phyloP scores from a whole-genome alignment of 2,329 filamentous ascomycete species.

The Fusarium metavorans region DNA sequence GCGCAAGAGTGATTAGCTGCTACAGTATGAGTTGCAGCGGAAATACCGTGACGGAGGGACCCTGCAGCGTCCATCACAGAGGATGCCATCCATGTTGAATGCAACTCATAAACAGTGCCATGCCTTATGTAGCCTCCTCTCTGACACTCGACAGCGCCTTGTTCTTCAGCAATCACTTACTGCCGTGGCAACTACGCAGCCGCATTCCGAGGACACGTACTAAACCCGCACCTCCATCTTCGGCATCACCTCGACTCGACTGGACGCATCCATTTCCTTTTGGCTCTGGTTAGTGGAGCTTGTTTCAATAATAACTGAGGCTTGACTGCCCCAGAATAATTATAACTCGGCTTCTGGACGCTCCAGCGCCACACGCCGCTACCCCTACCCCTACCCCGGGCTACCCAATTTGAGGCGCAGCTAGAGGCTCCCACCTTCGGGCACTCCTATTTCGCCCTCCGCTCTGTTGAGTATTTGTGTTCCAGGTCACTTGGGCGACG shows the following conservation, averaged over 20 bases:
- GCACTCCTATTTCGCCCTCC: slow-evolving; percentile 43
- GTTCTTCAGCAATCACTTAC: not conserved
- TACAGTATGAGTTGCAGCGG: slow-evolving; percentile 32
- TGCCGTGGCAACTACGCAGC: not conserved
- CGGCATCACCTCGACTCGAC: not conserved
- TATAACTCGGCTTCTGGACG: slow-evolving; percentile 35
- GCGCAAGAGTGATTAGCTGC: slow-evolving; percentile 23
- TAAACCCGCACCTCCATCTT: not conserved
- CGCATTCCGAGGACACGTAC: slow-evolving; percentile 1
- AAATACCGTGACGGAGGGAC: not conserved
- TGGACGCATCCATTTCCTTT: not conserved
- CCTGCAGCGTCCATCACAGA: not conserved
- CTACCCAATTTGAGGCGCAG: slow-evolving; percentile 42
- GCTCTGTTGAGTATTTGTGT: slow-evolving; percentile 37
- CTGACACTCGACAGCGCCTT: not conserved
- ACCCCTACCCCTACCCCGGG: slow-evolving; percentile 12
- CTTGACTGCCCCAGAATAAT: slow-evolving; percentile 37
- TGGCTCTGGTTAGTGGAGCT: slow-evolving; percentile 12
- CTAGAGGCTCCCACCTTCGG: slow-evolving; percentile 9
- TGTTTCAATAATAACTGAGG: slow-evolving; percentile 31
- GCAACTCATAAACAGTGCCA: slow-evolving; percentile 2
- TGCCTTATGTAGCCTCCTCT: not conserved
- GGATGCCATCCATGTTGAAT: not conserved
- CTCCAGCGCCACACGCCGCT: slow-evolving; percentile 37
- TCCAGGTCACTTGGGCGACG: slow-evolving; percentile 42